Evolutionary conservation across 169 alveolate genomes (phyloP).

Genomic region (Plasmodium vinckei): DNA sequence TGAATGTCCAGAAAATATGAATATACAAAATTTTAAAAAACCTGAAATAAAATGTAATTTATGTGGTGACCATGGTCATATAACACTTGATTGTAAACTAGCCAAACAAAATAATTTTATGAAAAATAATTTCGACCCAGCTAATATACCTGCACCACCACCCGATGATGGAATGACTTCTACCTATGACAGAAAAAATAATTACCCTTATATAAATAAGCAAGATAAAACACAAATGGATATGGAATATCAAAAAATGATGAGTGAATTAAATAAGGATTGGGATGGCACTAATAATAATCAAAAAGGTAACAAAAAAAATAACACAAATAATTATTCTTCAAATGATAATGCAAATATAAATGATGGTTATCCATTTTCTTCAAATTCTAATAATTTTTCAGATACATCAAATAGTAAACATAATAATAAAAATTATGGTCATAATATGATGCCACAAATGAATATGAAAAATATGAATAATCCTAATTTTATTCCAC

Average conservation of each 20-base stretch:
- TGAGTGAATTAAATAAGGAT: constrained; percentile 57
- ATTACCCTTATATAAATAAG: constrained; percentile 4
- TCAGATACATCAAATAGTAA: constrained; percentile 9
- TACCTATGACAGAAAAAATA: not conserved
- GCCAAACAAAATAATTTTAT: constrained; percentile 74
- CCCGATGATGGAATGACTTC: constrained; percentile 10
- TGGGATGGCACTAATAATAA: not conserved
- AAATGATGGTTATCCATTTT: not conserved
- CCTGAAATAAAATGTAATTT: constrained; percentile 87
- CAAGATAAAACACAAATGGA: constrained; percentile 45
- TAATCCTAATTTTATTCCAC: constrained; percentile 64
- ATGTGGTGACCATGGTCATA: constrained; percentile 94
- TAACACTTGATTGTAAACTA: constrained; percentile 92
- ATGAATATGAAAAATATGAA: constrained; percentile 32
- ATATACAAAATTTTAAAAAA: constrained; percentile 73
- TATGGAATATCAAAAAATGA: constrained; percentile 65
- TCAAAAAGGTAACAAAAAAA: not conserved
- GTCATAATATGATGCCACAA: constrained; percentile 29
- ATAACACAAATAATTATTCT: not conserved
- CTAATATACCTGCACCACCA: constrained; percentile 52
- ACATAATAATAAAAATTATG: constrained; percentile 18
- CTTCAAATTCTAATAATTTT: not conserved
- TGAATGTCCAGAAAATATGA: constrained; percentile 88
- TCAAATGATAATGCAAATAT: not conserved
- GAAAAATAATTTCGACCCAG: constrained; percentile 2